Evolutionary conservation across 495 filamentous ascomycete genomes (phyloP), one percentile per base, ranked within the genome.

Genomic region (Neurospora discreta): DNA sequence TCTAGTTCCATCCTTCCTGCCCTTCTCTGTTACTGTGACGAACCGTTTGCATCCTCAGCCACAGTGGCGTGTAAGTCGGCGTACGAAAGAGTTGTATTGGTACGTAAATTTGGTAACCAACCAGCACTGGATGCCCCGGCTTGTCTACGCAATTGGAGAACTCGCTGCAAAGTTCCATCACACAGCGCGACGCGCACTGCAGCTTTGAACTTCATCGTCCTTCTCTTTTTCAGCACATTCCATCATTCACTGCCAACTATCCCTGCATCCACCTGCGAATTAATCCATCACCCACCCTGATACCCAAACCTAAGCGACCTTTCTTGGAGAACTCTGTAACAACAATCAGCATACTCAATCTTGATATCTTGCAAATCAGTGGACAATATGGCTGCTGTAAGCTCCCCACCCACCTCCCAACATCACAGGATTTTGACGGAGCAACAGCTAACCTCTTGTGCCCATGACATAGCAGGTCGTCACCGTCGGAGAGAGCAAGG

Each of bases 401-500:
- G 80, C 77, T 41, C 39, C 40, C n/a, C 26, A 46, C 33, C 20
- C 16, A 38, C 9, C 33, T 20, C 5, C 36, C 1, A 33, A 1
- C 26, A 20, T 46, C 43, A 26, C 52, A 65, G 26, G 33, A 65
- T 26, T 26, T 65, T 36, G 52, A 65, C 13, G 52, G 46, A 65
- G 33, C 26, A 65, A 33, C 11, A 43, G 30, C 68, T 75, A 71
- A 74, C 39, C 39, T 42, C 20, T 58, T 44, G 36, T 1, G 23
- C 16, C 69, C 3, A 16, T 18, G 26, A 65, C 73, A 73, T 70
- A 97, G 93, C 88, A 89, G 82, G 97, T 99, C 81, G 90, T 93
- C 72, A 98, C 96, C 74, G 89, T 98, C 80, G 90, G 93, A 77
- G 94, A 98, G 87, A 91, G 89, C 81, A 97, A 95, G 82, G 94